Evolutionary conservation across 495 filamentous ascomycete species (phyloP).

Genomic region (Penicillium subrubescens): DNA sequence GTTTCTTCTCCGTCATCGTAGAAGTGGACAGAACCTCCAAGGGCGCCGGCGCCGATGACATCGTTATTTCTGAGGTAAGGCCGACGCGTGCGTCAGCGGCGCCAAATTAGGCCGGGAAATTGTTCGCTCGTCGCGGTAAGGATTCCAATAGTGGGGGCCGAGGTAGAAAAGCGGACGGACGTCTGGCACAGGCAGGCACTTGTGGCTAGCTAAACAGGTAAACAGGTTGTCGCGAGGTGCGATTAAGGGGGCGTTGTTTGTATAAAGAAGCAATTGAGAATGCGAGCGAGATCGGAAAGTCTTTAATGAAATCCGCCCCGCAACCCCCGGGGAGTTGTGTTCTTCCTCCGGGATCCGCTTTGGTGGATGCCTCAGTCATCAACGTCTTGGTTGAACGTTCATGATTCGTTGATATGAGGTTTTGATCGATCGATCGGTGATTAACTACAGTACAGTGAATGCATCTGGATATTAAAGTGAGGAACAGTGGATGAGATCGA

Average conservation of each 20-base stretch:
- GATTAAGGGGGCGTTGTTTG: not conserved
- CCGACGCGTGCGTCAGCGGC: conserved; percentile 13
- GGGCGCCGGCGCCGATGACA: conserved; percentile 33
- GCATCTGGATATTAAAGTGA: not conserved
- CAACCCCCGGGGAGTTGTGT: conserved; percentile 39
- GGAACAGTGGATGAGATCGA: not conserved
- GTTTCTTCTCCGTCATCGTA: conserved; percentile 20
- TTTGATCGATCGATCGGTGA: not conserved
- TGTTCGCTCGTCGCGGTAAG: not conserved
- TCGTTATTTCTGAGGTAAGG: conserved; percentile 5
- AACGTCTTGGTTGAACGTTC: not conserved
- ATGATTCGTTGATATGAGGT: not conserved
- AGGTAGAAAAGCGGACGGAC: too few species aligned
- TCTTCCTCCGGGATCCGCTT: conserved; percentile 28
- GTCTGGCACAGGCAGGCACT: too few species aligned
- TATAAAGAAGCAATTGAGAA: conserved; percentile 14
- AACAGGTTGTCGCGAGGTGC: not conserved
- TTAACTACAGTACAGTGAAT: not conserved
- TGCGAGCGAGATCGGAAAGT: conserved; percentile 12
- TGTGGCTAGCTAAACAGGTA: not conserved
- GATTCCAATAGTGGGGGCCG: not conserved
- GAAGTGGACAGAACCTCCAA: conserved; percentile 18
- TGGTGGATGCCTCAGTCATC: conserved; percentile 21
- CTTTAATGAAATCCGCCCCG: conserved; percentile 27
- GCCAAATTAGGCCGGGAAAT: conserved; percentile 6